These are phyloP conservation scores for Geotrichum histeridarum DNA, from an alignment of 1,139 yeast species.

Conservation along the genomic window DNA sequence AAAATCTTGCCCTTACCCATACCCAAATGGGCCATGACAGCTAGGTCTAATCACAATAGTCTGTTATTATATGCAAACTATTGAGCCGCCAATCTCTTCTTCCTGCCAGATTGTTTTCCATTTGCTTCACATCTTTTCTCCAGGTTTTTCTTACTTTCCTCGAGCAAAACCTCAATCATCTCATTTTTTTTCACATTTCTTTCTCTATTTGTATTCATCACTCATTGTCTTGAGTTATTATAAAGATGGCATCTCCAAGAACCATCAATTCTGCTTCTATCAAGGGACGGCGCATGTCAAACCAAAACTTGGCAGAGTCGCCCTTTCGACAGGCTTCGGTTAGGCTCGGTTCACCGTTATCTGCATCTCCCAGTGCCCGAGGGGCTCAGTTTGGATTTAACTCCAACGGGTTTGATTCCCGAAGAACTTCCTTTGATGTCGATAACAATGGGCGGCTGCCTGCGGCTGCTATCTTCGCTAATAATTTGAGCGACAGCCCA, in stretches of 20 bases:
- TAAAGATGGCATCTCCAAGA: conserved; percentile 18
- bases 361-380: conserved; percentile 15
- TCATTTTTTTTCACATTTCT: background rate
- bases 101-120: background rate
- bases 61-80: too few species aligned
- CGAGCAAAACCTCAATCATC: background rate
- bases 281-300: conserved; percentile 16
- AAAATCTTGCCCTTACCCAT: conserved; percentile 4
- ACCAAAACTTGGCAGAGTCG: conserved; percentile 22
- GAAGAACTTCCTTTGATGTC: conserved; percentile 18
- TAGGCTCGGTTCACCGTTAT: conserved; percentile 27
- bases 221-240: background rate
- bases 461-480: background rate
- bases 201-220: background rate
- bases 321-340: conserved; percentile 31
- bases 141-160: background rate
- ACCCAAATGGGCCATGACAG: too few species aligned
- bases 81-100: background rate
- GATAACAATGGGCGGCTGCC: conserved; percentile 6
- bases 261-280: conserved; percentile 6
- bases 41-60: too few species aligned
- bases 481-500: conserved; percentile 5
- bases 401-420: conserved; percentile 10
- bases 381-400: conserved; percentile 4
- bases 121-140: background rate